A percentile compares a stretch with the other conserved stretches of the same genome.
These are phyloP conservation scores for Ogataea dorogensis DNA, from an alignment of 805 yeast genomes.

Conservation along the genomic window DNA sequence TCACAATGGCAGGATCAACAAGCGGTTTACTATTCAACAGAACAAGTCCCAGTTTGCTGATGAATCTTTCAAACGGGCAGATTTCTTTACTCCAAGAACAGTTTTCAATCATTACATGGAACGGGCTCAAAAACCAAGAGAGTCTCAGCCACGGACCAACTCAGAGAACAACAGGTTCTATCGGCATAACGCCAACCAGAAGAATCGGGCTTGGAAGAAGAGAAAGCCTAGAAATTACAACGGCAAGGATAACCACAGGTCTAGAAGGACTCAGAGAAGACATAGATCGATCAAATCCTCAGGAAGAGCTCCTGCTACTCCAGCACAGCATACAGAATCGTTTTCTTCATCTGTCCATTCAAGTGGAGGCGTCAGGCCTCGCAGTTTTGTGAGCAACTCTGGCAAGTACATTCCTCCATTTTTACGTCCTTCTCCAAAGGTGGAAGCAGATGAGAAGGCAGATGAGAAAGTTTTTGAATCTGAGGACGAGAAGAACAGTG, in stretches of 20 bases:
- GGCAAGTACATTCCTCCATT: constrained; percentile 77
- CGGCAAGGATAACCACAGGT: constrained; percentile 26
- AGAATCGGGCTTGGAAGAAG: constrained; percentile 31
- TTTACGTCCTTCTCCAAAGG: constrained; percentile 47
- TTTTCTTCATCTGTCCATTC: constrained; percentile 4
- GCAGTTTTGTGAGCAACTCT: constrained; percentile 32
- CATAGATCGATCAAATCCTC: constrained; percentile 23
- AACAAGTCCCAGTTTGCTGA: constrained; percentile 10
- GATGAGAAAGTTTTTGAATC: constrained; percentile 24
- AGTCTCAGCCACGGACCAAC: constrained; percentile 20
- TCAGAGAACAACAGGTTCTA: constrained; percentile 15
- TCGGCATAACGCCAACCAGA: constrained; percentile 23
- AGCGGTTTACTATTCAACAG: constrained; percentile 11
- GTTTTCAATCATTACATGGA: constrained; percentile 71
- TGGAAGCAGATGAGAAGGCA: constrained; percentile 21
- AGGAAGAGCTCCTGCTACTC: constrained; percentile 19
- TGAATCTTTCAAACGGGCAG: constrained; percentile 51
- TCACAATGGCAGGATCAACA: constrained; percentile 22
- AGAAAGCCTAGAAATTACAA: constrained; percentile 26
- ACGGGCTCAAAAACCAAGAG: constrained; percentile 46
- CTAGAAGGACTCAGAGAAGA: constrained; percentile 16
- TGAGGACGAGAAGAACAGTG: constrained; percentile 32
- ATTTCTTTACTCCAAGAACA: constrained; percentile 76
- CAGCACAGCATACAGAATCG: constrained; percentile 7
- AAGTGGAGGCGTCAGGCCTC: constrained; percentile 17